Base-by-base conservation (phyloP, 139 green algal genomes). In the Limnomonas spitsbergensis region DNA sequence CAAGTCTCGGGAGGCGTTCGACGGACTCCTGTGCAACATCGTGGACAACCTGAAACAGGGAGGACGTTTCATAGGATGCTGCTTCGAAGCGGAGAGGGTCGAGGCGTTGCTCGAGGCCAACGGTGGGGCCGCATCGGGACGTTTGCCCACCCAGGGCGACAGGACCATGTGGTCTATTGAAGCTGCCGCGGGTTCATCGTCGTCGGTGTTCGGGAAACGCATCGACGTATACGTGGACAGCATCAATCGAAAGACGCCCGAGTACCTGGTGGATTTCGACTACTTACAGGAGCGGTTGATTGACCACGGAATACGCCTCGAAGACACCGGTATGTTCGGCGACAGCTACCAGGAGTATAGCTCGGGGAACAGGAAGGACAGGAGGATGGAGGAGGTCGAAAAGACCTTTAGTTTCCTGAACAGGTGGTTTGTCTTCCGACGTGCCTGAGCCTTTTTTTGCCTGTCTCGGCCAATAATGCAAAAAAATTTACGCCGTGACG, bases 401-500 rank as follows among this genome's bases (percentile, higher is more conserved):
- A 7, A 72, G 61, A 37, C 61, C 9, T 72, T 72, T 37, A 39
- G 27, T 72, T 72, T 72, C 29, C 61, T 72, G 61, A 72, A 72
- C 61, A 34, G 61, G 27, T 72, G 61, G 61, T 72, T 72, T 37
- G 29, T 72, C 24, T 72, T 72, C 61, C 47, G 47, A 61, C 47
- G 47, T n/a, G n/a, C n/a, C n/a, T n/a, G n/a, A n/a, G n/a, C n/a
- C n/a, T n/a, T n/a, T n/a, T n/a, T n/a, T n/a, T n/a, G n/a, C n/a
- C n/a, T n/a, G n/a, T n/a, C n/a, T n/a, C n/a, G n/a, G n/a, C n/a
- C n/a, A n/a, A n/a, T n/a, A n/a, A n/a, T n/a, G n/a, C n/a, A n/a
- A n/a, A n/a, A n/a, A n/a, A n/a, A n/a, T n/a, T n/a, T n/a, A n/a
- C n/a, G n/a, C n/a, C n/a, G n/a, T n/a, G n/a, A n/a, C n/a, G n/a